Evolutionary conservation across 331 rosid genomes (phyloP), one percentile per base, ranked within the genome.

Genomic region (Malus hybrid): DNA sequence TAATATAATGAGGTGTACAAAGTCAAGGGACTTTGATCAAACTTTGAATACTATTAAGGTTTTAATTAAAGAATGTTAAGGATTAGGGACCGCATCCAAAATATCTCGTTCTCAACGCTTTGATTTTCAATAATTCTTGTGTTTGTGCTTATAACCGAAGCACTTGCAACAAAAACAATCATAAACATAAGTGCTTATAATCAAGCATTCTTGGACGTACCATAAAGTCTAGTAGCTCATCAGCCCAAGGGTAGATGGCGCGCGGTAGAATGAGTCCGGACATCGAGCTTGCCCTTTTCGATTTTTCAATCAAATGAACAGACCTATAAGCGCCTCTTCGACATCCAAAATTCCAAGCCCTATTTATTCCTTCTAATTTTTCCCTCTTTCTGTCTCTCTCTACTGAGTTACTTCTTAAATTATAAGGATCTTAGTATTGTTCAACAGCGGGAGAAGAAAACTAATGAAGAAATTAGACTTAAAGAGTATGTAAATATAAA

Each of bases 371-470:
- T 34, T 48, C 7, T 34, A 7, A 34, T 33, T 15, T 63, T 16
- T 2, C 22, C 12, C 24, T 64, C 33, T 52, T 27, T 33, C 39
- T 34, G 0, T 34, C 27, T 54, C 14, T 12, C 34, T 11, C 15
- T 27, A 7, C 24, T 7, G 10, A 48, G 54, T 48, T 14, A 4
- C 24, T 64, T 7, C 39, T 34, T 34, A 31, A 24, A 24, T 75
- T 94, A 92, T 79, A 94, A 85, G 82, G 96, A 92, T 86, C 91
- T 94, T 79, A 83, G 88, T 71, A 81, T 73, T 79, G 91, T 86
- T 57, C 97, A 94, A 84, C 83, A 91, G 77, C 91, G 64, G 79
- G 97, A 94, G 81, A 94, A 81, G 87, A 92, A 88, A 86, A 78
- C 82, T 78, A 83, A 87, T 76, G 96, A 91, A 82, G 96, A 92